Percentiles rank a stretch among this genome's conserved stretches.
Evolutionary conservation across 805 yeast genomes (phyloP).

Genomic region (Zygotorulaspora danielsina): DNA sequence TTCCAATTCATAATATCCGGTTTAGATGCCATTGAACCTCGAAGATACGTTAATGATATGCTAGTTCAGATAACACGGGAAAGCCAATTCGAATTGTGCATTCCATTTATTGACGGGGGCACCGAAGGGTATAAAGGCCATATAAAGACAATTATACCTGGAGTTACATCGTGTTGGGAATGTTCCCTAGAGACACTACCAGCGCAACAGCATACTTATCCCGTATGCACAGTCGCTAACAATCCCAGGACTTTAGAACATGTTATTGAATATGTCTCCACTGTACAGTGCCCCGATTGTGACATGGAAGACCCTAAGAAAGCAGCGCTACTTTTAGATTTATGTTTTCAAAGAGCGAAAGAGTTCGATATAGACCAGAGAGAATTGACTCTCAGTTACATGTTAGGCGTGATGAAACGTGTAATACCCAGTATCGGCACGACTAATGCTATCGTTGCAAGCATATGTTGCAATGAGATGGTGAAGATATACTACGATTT

Average conservation of each 20-base stretch:
- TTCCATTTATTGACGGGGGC: conserved; percentile 88
- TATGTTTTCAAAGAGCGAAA: conserved; percentile 56
- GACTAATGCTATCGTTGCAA: conserved; percentile 89
- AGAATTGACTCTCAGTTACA: conserved; percentile 66
- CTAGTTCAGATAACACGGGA: conserved; percentile 59
- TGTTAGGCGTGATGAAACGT: conserved; percentile 84
- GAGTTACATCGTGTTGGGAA: conserved; percentile 85
- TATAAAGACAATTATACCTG: conserved; percentile 79
- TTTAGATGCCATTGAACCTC: conserved; percentile 80
- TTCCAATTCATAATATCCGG: conserved; percentile 82
- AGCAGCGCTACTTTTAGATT: conserved; percentile 55
- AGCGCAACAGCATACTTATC: conserved; percentile 50
- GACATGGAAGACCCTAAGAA: conserved; percentile 69
- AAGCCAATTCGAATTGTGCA: conserved; percentile 44
- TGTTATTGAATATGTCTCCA: conserved; percentile 86
- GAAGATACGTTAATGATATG: conserved; percentile 80
- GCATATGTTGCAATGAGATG: conserved; percentile 81
- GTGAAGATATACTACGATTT: conserved; percentile 71
- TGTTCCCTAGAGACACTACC: conserved; percentile 78
- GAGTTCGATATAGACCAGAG: conserved; percentile 54
- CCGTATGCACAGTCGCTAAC: conserved; percentile 90
- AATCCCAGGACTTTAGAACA: conserved; percentile 94
- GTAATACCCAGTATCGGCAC: conserved; percentile 94
- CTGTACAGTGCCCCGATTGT: conserved; percentile 66
- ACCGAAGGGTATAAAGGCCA: conserved; percentile 95